Base-by-base conservation (phyloP, 2,329 filamentous ascomycete genomes). In the Chalaropsis ovoidea region DNA sequence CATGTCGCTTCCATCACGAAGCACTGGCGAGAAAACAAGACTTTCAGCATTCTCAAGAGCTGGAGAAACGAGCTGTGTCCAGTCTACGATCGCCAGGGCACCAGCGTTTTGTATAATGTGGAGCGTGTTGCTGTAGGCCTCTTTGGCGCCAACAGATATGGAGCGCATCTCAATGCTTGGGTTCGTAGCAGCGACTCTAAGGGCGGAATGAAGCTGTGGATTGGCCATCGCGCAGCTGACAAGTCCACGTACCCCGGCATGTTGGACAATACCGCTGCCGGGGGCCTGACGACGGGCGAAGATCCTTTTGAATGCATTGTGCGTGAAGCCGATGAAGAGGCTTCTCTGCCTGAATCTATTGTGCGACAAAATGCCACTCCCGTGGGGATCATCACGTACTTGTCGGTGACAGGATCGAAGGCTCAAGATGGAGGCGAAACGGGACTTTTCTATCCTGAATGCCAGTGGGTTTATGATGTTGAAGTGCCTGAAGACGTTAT, bases 171-270 rank as follows among this genome's bases (percentile, higher is more conserved):
- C 82, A 89, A 84, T 35, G 89, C 83, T 4, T 95, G 88, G 71
- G 81, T 87, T 27, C 74, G 74, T 61, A 61, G 27, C 19, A 66
- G 71, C 3, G 66, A 70, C 17, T 72, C 73, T 4, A 75, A 74
- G 47, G 75, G 81, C 63, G 86, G 86, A 19, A 76, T 95, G 56
- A 86, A 85, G 71, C 80, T 99, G 49, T 97, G 94, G 93, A 83
- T 95, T 1, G 89, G 94, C 2, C 82, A 86, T 58, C 82, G 94
- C 10, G 83, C 91, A 13, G 79, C 79, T 62, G 82, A 79, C 67
- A 99, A 97, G 78, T 84, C 89, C 70, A 96, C 91, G 0, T 99
- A 93, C 72, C 87, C 88, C 0, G 82, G 88, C n/a, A 92, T 96
- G 82, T 79, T 99, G 69, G 94, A 99, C 75, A 99, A 97, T 74